These are phyloP conservation scores for Colletotrichum filicis DNA, from an alignment of 2,329 filamentous ascomycete species.

Conservation along the genomic window DNA sequence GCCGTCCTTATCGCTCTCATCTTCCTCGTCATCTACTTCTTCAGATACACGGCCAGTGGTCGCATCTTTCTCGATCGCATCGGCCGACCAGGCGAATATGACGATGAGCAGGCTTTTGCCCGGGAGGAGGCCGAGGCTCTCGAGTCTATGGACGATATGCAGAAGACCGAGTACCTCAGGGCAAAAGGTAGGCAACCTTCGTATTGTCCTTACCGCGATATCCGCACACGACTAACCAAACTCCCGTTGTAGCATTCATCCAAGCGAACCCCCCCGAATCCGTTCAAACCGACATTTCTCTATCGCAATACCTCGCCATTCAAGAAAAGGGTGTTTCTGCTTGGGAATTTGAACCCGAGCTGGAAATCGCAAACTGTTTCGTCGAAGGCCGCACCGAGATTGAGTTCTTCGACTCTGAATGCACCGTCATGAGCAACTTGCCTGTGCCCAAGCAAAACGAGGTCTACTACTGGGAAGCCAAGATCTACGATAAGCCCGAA, in stretches of 20 bases:
- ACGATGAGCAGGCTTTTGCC: slow-evolving; percentile 95
- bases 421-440: slow-evolving; percentile 95
- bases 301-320: slow-evolving; percentile 97
- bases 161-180: slow-evolving; percentile 88
- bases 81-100: slow-evolving; percentile 93
- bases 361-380: slow-evolving; percentile 99
- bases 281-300: slow-evolving; percentile 92
- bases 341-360: slow-evolving; percentile 99
- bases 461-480: slow-evolving; percentile 99
- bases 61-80: slow-evolving; percentile 94
- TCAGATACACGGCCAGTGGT: slow-evolving; percentile 87
- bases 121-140: slow-evolving; percentile 95
- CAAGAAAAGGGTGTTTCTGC: slow-evolving; percentile 99
- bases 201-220: not conserved
- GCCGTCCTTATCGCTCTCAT: slow-evolving; percentile 85
- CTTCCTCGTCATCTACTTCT: slow-evolving; percentile 88
- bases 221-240: slow-evolving; percentile 6
- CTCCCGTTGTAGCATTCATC: slow-evolving; percentile 78
- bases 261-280: slow-evolving; percentile 96
- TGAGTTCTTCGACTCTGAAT: slow-evolving; percentile 98
- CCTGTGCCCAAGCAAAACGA: slow-evolving; percentile 99
- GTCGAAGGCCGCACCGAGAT: slow-evolving; percentile 97
- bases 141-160: slow-evolving; percentile 94
- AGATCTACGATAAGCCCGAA: slow-evolving; percentile 98
- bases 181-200: slow-evolving; percentile 81